Base-by-base conservation (phyloP, 2,329 filamentous ascomycete genomes). In the Blastomyces percursus region DNA sequence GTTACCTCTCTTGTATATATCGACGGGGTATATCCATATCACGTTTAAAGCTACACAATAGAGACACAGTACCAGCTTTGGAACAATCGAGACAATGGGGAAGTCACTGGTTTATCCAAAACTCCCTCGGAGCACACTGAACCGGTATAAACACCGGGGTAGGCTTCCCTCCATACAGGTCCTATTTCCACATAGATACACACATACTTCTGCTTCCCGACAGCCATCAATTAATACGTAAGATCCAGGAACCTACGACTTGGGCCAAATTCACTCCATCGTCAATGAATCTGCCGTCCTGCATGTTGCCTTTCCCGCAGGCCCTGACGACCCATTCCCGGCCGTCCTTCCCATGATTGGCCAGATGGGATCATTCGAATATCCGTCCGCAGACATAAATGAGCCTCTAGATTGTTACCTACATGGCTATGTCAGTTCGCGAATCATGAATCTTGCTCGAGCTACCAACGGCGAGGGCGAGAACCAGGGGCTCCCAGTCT, bases 261-360 rank as follows among this genome's bases (percentile, higher is more conserved):
- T 88, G 59, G 79, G 84, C 57, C 84, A 85, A 8, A 90, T 95
- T 71, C 89, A 95, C 73, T 73, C 76, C 63, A 88, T 95, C 70
- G 79, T 96, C 75, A 91, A 93, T 54, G 80, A 80, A 24, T 83
- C 83, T n/a, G 85, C 84, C 46, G 82, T 95, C 59, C 80, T 94
- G 19, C 87, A 95, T 76, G 86, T 95, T 69, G 91, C 90, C 66
- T 95, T 95, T 80, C 84, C 81, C 59, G 79, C 82, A 1, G 78
- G 79, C 4, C 76, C 81, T 0, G 76, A 79, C 54, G 83, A 85
- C 61, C 86, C 88, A 0, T 94, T 92, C 71, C 90, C 90, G 3
- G 83, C 85, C 60, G 86, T 87, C 61, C 81, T 96, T 1, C 91
- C 91, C 65, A 93, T 95, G 90, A 89, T 95, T 69, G 90, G 89